These are phyloP conservation scores for Didymella segeticola DNA, from an alignment of 2,329 filamentous ascomycete species.

Conservation along the genomic window DNA sequence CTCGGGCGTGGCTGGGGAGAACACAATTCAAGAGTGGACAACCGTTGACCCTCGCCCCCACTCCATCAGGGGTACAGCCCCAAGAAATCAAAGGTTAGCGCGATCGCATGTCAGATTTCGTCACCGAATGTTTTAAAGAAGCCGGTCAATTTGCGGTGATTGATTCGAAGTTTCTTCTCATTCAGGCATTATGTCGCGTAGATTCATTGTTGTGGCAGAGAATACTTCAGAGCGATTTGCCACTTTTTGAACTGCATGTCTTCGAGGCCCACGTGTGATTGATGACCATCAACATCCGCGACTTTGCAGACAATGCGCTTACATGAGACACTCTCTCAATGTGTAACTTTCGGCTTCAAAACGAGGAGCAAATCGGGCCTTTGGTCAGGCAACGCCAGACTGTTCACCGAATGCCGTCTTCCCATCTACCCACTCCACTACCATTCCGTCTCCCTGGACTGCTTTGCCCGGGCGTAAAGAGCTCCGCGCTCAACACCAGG, in stretches of 20 bases:
- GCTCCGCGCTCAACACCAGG: slow-evolving; percentile 43
- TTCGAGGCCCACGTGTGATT: no score
- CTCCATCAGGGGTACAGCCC: slow-evolving; percentile 6
- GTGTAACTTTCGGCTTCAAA: no score
- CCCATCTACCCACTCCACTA: slow-evolving; percentile 33
- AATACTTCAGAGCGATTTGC: no score
- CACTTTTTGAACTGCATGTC: no score
- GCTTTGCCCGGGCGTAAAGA: slow-evolving; percentile 41
- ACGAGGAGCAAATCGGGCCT: background rate
- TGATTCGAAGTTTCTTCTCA: background rate
- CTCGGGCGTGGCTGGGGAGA: background rate
- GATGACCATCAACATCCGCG: no score
- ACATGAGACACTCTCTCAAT: no score
- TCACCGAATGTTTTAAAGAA: background rate
- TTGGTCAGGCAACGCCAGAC: background rate
- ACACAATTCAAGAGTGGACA: background rate
- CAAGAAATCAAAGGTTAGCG: slow-evolving; percentile 3
- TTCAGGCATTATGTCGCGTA: background rate
- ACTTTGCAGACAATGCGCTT: no score
- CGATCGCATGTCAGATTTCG: background rate
- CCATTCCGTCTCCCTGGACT: slow-evolving; percentile 20
- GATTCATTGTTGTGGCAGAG: no score
- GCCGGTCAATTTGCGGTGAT: background rate
- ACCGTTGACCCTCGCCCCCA: background rate
- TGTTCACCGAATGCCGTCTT: slow-evolving; percentile 31